Evolutionary conservation across 805 yeast species (phyloP).

Genomic region (Pichia cephalocereana): DNA sequence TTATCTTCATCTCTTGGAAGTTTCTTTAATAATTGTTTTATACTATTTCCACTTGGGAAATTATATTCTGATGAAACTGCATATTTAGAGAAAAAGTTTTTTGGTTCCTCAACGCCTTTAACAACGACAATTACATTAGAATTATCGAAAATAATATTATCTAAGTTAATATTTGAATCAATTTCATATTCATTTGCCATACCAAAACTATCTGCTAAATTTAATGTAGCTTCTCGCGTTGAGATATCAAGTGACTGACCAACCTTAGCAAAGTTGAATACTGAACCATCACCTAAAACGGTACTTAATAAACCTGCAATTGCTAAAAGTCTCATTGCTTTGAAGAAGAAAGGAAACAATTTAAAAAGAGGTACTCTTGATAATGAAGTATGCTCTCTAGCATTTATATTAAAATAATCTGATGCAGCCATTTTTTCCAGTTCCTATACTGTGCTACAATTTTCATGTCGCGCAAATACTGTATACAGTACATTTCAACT

Average conservation of each 20-base stretch:
- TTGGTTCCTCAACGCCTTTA: conserved; percentile 33
- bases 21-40: conserved; percentile 19
- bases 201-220: conserved; percentile 38
- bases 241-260: not conserved
- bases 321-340: not conserved
- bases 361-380: too few species aligned
- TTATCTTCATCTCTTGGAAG: conserved; percentile 17
- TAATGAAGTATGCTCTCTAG: too few species aligned
- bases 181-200: conserved; percentile 30
- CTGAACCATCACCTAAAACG: not conserved
- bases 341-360: too few species aligned
- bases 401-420: too few species aligned
- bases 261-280: not conserved
- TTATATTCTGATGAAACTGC: conserved; percentile 15
- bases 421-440: too few species aligned
- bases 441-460: too few species aligned
- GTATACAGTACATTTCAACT: too few species aligned
- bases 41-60: conserved; percentile 3
- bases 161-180: conserved; percentile 20
- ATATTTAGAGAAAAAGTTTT: conserved; percentile 19
- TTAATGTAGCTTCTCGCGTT: conserved; percentile 18
- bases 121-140: conserved; percentile 18
- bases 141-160: conserved; percentile 11
- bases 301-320: not conserved
- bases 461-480: too few species aligned